Conservation (phyloP, 2,329 filamentous ascomycete species). For the Penicillium sp. region DNA sequence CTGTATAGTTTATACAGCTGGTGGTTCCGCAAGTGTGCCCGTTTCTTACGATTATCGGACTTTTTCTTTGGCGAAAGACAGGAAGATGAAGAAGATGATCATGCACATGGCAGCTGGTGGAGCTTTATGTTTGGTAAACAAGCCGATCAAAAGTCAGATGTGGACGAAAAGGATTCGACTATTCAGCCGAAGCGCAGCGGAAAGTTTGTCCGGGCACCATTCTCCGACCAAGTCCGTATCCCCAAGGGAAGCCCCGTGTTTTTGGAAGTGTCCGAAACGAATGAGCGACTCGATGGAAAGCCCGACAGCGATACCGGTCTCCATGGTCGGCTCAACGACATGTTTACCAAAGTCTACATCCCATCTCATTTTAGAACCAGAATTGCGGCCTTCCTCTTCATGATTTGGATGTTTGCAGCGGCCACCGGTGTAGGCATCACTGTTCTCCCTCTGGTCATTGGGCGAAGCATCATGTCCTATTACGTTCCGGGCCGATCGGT, state of each 20-base stretch:
- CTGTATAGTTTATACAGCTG: constrained; percentile 87
- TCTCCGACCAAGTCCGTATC: constrained; percentile 92
- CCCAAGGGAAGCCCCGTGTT: constrained; percentile 84
- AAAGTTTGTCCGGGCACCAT: constrained; percentile 86
- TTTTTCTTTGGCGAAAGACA: constrained; percentile 89
- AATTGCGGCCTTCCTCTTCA: constrained; percentile 82
- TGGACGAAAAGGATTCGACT: constrained; percentile 47
- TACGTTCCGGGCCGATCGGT: constrained; percentile 74
- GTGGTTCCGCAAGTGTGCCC: constrained; percentile 92
- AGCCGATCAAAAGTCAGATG: constrained; percentile 35
- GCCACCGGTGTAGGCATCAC: constrained; percentile 84
- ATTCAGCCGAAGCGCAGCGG: constrained; percentile 71
- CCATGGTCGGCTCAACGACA: constrained; percentile 63
- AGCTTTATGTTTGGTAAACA: constrained; percentile 39
- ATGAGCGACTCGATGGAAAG: constrained; percentile 67
- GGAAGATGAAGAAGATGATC: constrained; percentile 77
- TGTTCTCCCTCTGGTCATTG: constrained; percentile 83
- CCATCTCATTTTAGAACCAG: constrained; percentile 83
- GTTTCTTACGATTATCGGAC: constrained; percentile 78
- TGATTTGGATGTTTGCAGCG: constrained; percentile 93
- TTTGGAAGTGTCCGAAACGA: constrained; percentile 71
- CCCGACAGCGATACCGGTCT: constrained; percentile 59
- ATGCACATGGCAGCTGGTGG: constrained; percentile 64
- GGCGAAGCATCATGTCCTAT: constrained; percentile 75
- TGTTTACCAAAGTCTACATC: constrained; percentile 76